Base-by-base conservation (phyloP, 306 rosid genomes). In the Dalbergia cochinchinensis region DNA sequence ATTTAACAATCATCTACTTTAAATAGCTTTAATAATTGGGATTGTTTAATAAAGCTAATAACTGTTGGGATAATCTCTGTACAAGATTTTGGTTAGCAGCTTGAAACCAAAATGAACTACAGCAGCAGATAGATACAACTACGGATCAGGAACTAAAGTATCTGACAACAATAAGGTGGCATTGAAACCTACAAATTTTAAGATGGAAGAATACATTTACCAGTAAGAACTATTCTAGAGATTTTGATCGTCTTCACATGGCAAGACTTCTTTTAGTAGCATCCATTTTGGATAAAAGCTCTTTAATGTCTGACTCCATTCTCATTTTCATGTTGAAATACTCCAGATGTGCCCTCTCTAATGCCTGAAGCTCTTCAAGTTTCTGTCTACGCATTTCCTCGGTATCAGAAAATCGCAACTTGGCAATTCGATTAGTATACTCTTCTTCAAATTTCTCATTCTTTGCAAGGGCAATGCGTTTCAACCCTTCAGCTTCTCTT, bases 291-390 rank as follows among this genome's bases (percentile, higher is more conserved):
- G 90, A 59, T 20, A 96, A 76, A 63, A 96, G 89, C 86, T 93
- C 96, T 83, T 88, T 93, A 13, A 96, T 93, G 76, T 96, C 99
- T 5, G 93, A 83, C 69, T 96, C 94, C 99, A 96, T 96, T 79
- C 98, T 89, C 90, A 16, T 63, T 88, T 93, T 96, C 97, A 96
- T 91, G 81, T 79, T 86, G 67, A 87, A 87, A 85, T 96, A 96
- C 75, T 96, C 99, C 57, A 50, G 54, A 78, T 96, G 97, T 0
- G 92, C 88, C 85, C 93, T 86, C 50, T 96, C 94, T 57, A 93
- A 66, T 41, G 90, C 89, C 75, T 96, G 97, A 65, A 92, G 88
- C 79, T 96, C 99, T 73, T 93, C 98, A 0, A 88, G 8, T 84
- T 91, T 96, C 69, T 87, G 92, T 72, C 83, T 93, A 1, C 91